Evolutionary conservation across 2,329 filamentous ascomycete genomes (phyloP), one percentile per base, ranked within the genome.

Genomic region (Phaeosphaeria sp.): DNA sequence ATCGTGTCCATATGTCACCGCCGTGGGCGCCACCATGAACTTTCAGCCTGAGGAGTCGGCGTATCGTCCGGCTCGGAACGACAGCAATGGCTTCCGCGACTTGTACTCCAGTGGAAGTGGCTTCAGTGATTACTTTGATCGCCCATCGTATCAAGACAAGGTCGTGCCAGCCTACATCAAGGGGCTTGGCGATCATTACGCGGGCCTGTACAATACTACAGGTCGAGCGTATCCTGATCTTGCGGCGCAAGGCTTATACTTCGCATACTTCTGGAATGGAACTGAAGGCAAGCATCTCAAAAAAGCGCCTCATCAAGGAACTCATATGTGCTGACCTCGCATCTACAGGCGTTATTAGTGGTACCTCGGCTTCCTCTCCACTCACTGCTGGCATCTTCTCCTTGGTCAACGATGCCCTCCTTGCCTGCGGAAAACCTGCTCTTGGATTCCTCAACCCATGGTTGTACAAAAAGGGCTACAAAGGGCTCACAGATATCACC

Each of bases 1-100:
- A 0, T 83, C 84, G 0, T 92, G 89, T 65, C 89, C 89, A 0
- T 91, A 86, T 72, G 84, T 91, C 7, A 91, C 89, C 0, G 78
- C 83, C 2, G 84, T 91, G 1, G 89, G 89, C 6, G 89, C 85
- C 1, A 88, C 86, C 1, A 77, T 80, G 60, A 75, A 79, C 61
- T 78, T 82, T 43, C 70, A 80, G 58, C 86, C 86, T 1, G 88
- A 89, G 59, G 80, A 79, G 17, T 79, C 79, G 4, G 81, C 83
- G 20, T 80, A 79, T 65, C 60, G 72, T 6, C 44, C 74, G 1
- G 48, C 63, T 1, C 57, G 63, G 20, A 74, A 74, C 60, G 66
- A 64, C 0, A 60, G 58, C 0, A 58, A 61, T 42, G 79, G 79
- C 13, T 39, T 39, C 36, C 36, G 36, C 17, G 72, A 80, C 6